Base-by-base conservation (phyloP, 176 grass and related monocot species). In the Lolium rigidum region DNA sequence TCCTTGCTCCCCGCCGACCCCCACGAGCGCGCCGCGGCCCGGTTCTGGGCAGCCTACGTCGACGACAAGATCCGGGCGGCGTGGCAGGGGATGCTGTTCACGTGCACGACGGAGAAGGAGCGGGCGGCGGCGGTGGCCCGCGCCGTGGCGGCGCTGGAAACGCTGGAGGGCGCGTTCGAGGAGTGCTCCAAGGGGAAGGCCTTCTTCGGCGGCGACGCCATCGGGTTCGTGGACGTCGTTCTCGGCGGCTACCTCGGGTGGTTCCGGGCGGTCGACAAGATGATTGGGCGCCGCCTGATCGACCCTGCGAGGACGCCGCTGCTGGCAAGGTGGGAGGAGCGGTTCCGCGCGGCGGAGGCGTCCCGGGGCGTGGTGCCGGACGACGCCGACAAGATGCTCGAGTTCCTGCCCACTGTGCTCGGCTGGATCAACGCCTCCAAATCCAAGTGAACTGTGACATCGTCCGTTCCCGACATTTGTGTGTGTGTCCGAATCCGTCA, bases 31-130 rank as follows among this genome's bases (percentile, higher is more conserved):
- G 84, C 88, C 76, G 76, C 74, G 41, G 84, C 89, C 43, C 83
- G 89, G 20, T 95, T 95, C 66, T 95, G 89, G 94, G 81, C 86
- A 9, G 84, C 83, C 67, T 95, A 54, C 83, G 84, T 91, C 38
- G 91, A 95, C 49, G 91, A 93, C 18, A 85, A 85, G 83, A 74
- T 85, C 14, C 13, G 2, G 3, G 14, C 54, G 0, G 76, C 89
- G 43, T 80, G 78, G 80, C 16, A 4, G 1, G 78, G 52, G 52
- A 63, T 79, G 72, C 61, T 87, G 41, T 64, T 83, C 79, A 18
- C 1, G 56, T 78, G 84, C 61, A 11, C 18, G 74, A 43, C 46
- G 71, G 87, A 89, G 60, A 84, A 92, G 51, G 75, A 79, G 54
- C 17, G 83, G 16, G 62, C 52, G 66, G 86, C 21, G 17, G 82